Evolutionary conservation across 106 monocot genomes (phyloP).

Genomic region (Alisma plantagoaquatica): DNA sequence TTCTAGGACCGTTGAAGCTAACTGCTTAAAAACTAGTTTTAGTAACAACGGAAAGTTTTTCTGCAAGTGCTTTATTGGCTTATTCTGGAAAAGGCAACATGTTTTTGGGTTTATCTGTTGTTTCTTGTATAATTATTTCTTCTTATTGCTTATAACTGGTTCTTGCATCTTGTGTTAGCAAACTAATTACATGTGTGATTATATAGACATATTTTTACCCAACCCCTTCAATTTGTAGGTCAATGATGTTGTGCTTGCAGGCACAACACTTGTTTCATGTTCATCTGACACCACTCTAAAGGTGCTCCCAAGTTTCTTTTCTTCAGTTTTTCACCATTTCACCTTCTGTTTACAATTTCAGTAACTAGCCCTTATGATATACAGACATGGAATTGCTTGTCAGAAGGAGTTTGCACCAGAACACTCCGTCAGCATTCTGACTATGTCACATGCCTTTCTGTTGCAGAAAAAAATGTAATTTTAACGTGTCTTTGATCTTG

Average conservation of each 20-base stretch:
- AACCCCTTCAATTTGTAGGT: slow-evolving; percentile 38
- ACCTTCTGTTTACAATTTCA: too few species aligned
- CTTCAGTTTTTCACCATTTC: too few species aligned
- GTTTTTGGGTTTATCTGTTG: too few species aligned
- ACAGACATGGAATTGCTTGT: slow-evolving; percentile 82
- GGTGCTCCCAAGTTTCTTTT: too few species aligned
- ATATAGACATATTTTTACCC: background rate
- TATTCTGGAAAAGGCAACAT: too few species aligned
- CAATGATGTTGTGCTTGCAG: slow-evolving; percentile 82
- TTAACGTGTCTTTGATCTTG: background rate
- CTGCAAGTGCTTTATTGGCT: too few species aligned
- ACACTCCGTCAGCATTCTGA: slow-evolving; percentile 98
- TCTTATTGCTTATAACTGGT: background rate
- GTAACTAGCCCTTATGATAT: too few species aligned
- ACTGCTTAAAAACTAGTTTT: too few species aligned
- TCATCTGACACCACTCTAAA: slow-evolving; percentile 94
- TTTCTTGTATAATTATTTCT: background rate
- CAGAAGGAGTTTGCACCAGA: slow-evolving; percentile 61
- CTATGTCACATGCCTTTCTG: slow-evolving; percentile 89
- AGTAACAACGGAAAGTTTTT: too few species aligned
- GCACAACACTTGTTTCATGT: slow-evolving; percentile 82
- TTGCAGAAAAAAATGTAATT: slow-evolving; percentile 74
- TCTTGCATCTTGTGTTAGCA: background rate
- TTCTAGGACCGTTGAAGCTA: too few species aligned
- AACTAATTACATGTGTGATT: background rate